These are phyloP conservation scores for Fraxinus angustifolia DNA, from an alignment of 305 asterid species.

Conservation along the genomic window DNA sequence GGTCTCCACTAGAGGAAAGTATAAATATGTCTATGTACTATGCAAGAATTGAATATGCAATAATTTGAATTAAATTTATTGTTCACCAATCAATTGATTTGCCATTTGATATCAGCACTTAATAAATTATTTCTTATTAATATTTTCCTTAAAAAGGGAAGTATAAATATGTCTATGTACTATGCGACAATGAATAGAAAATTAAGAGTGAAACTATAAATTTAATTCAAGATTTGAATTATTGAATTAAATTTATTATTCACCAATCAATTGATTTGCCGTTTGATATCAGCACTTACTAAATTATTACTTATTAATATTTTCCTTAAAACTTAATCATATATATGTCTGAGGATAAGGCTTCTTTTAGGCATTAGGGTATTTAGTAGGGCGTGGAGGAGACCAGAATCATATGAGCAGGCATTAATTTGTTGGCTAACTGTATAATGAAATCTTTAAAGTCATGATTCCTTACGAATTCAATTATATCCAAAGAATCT, in stretches of 20 bases:
- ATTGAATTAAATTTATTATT: no score
- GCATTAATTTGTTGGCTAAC: slow-evolving; percentile 3
- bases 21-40: neutral
- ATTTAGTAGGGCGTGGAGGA: slow-evolving; percentile 10
- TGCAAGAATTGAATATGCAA: neutral
- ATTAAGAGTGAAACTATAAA: no score
- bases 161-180: no score
- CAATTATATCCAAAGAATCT: neutral
- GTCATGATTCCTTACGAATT: slow-evolving; percentile 1
- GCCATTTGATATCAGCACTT: neutral
- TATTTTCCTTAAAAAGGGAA: neutral
- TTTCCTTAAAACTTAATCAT: neutral
- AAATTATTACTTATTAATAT: neutral
- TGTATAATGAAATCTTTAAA: neutral
- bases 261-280: no score
- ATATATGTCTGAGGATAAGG: neutral
- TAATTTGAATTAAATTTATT: neutral
- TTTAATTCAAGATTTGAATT: no score
- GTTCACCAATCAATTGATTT: neutral
- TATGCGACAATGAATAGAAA: no score
- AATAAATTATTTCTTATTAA: neutral
- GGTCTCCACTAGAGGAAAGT: neutral
- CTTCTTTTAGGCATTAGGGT: neutral
- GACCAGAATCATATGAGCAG: slow-evolving; percentile 13
- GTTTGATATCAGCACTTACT: no score